phyloP scores from a whole-genome alignment of 148 eudicot species.

The Cornus suecica region DNA sequence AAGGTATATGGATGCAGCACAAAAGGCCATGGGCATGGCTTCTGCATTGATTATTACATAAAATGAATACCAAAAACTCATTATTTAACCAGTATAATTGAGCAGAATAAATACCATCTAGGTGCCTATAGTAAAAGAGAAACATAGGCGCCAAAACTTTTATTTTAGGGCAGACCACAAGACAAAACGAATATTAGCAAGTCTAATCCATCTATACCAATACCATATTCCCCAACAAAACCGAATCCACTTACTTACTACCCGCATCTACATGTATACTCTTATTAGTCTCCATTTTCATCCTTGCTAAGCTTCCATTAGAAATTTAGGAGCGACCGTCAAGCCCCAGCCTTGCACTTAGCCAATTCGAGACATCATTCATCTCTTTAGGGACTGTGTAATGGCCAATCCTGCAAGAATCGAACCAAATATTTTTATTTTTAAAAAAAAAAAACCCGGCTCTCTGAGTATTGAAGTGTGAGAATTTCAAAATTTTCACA shows the following conservation, averaged over 20 bases:
- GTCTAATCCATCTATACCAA: neutral
- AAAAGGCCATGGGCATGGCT: too few relatives aligned
- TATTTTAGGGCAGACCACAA: neutral
- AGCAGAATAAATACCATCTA: neutral
- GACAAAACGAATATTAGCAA: neutral
- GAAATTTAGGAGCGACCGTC: neutral
- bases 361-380: slow-evolving; percentile 87
- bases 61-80: neutral
- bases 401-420: slow-evolving; percentile 74
- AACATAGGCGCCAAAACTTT: neutral
- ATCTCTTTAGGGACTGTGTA: slow-evolving; percentile 82
- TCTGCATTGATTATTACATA: neutral
- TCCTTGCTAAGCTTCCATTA: neutral
- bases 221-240: neutral
- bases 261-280: neutral
- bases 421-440: slow-evolving; percentile 5
- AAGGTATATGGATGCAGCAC: too few relatives aligned
- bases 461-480: neutral
- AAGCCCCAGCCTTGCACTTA: slow-evolving; percentile 41
- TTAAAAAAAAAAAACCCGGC: neutral
- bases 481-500: too few relatives aligned
- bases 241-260: neutral
- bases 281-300: neutral
- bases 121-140: neutral
- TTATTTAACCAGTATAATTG: neutral